These are phyloP conservation scores for Lactarius hatsudake DNA, from an alignment of 768 basidiomycete genomes.

Conservation along the genomic window DNA sequence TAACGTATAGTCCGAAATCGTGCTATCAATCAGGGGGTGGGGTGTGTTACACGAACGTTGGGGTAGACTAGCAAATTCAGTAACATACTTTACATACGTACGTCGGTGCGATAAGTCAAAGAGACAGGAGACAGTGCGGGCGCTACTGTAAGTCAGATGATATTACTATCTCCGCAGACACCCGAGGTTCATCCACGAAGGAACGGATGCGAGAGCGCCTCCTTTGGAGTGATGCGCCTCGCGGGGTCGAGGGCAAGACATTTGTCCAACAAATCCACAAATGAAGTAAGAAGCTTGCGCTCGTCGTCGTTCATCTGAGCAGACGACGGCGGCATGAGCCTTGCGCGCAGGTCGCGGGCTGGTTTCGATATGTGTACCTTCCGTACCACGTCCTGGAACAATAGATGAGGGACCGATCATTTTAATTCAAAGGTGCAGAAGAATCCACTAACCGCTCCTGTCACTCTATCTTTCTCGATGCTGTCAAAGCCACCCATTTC, in stretches of 20 bases:
- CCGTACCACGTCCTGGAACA: slow-evolving; percentile 69
- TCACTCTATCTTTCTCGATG: slow-evolving; percentile 80
- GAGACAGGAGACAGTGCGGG: not conserved
- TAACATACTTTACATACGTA: slow-evolving; percentile 15
- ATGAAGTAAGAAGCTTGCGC: slow-evolving; percentile 68
- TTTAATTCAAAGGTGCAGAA: slow-evolving; percentile 12
- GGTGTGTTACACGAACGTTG: not conserved
- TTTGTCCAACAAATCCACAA: slow-evolving; percentile 90
- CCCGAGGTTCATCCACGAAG: slow-evolving; percentile 49
- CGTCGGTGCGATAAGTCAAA: not conserved
- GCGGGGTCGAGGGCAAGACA: slow-evolving; percentile 85
- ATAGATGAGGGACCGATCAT: slow-evolving; percentile 22
- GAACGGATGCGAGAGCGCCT: slow-evolving; percentile 86
- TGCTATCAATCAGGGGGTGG: not conserved
- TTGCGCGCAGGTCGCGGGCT: slow-evolving; percentile 71
- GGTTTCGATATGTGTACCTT: slow-evolving; percentile 85
- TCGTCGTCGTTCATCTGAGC: slow-evolving; percentile 89
- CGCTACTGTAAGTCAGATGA: not conserved
- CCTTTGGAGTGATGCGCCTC: slow-evolving; percentile 84
- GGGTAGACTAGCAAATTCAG: slow-evolving; percentile 8
- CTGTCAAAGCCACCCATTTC: slow-evolving; percentile 85
- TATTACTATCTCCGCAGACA: not conserved
- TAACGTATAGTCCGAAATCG: not conserved
- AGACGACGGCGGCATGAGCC: slow-evolving; percentile 76
- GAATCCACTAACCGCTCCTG: slow-evolving; percentile 65